phyloP scores from a whole-genome alignment of 306 rosid genomes.

The Geum urbanum region DNA sequence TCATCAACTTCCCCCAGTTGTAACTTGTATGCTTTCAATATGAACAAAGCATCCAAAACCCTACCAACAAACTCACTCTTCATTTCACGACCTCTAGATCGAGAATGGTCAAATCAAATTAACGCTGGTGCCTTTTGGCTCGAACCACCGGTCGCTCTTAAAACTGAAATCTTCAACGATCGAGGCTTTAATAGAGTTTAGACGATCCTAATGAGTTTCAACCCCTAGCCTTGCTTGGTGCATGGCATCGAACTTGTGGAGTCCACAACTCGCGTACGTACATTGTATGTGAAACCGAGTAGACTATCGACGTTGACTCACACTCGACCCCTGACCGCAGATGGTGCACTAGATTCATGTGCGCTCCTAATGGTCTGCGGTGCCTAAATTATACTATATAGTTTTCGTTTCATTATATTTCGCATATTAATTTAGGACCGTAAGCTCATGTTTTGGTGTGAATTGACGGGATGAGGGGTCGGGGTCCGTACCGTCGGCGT shows the following conservation, averaged over 20 bases:
- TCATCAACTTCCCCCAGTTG: not conserved
- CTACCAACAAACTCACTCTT: not conserved
- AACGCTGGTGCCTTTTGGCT: conserved; percentile 14
- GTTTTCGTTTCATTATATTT: not conserved
- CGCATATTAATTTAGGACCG: not conserved
- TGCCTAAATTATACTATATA: not conserved
- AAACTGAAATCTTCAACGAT: not conserved
- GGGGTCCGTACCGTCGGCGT: conserved; percentile 4
- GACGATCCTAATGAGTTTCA: not conserved
- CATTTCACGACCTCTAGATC: not conserved
- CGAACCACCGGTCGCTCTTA: not conserved
- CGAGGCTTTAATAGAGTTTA: no score
- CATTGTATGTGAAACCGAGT: not conserved
- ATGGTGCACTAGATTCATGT: not conserved
- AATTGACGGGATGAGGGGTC: not conserved
- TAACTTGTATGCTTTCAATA: not conserved
- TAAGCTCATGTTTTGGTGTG: not conserved
- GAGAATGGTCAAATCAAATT: conserved; percentile 21
- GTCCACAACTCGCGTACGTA: not conserved
- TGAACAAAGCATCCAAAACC: not conserved
- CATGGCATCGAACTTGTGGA: not conserved
- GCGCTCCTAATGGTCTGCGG: not conserved
- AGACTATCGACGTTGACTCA: not conserved
- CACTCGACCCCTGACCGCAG: not conserved
- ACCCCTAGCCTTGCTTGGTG: not conserved